These are phyloP conservation scores for Citrus glauca DNA, from an alignment of 345 rosid genomes.

Conservation along the genomic window DNA sequence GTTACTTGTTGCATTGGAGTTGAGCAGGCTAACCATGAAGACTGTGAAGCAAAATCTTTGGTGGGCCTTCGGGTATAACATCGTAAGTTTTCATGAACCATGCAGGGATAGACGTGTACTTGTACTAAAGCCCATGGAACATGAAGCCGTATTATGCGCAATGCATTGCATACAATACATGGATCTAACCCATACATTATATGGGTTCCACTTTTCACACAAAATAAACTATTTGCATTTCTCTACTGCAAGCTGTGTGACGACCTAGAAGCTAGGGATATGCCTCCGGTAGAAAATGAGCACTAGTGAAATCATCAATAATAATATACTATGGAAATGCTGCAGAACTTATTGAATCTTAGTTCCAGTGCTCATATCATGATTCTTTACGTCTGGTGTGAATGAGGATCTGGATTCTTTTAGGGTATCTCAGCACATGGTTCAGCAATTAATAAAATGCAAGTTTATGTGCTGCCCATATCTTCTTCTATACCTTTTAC, in stretches of 20 bases:
- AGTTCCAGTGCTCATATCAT: neutral
- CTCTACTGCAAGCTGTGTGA: neutral
- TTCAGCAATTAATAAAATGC: no score
- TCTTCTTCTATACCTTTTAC: no score
- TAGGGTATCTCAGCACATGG: neutral
- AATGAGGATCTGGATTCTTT: neutral
- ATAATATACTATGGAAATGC: neutral
- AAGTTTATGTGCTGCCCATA: no score
- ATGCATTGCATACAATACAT: neutral
- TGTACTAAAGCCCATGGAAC: neutral
- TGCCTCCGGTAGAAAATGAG: neutral
- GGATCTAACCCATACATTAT: neutral
- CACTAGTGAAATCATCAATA: no score
- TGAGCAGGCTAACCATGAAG: constrained; percentile 92
- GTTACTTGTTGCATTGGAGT: constrained; percentile 93
- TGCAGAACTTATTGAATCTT: neutral
- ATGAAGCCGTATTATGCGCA: neutral
- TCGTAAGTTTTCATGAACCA: constrained; percentile 50
- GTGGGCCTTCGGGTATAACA: constrained; percentile 99
- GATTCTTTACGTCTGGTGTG: neutral
- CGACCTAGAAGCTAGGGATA: neutral
- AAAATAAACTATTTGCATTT: neutral
- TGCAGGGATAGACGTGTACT: neutral
- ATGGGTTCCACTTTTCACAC: neutral
- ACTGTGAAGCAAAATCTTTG: constrained; percentile 96